Evolutionary conservation across 768 basidiomycete species (phyloP).

Genomic region (Amanita muscaria): DNA sequence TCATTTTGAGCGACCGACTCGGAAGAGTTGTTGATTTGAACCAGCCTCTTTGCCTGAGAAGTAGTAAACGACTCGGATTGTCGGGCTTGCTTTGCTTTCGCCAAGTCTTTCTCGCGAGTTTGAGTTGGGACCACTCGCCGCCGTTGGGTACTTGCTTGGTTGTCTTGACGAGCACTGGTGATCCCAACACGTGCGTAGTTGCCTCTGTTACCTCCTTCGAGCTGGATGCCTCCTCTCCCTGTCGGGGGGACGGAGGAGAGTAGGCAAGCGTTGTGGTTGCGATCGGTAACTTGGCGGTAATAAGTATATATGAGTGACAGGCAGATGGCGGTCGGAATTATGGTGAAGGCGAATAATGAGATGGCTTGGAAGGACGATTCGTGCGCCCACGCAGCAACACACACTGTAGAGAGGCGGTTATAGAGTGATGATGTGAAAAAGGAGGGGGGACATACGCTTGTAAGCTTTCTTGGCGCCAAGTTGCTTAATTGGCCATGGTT

Average conservation of each 20-base stretch:
- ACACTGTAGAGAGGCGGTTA: conserved; percentile 20
- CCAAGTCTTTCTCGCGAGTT: not conserved
- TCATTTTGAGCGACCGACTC: conserved; percentile 1
- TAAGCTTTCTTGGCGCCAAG: conserved; percentile 21
- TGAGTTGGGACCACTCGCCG: not conserved
- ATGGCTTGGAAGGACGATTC: conserved; percentile 29
- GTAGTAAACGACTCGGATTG: conserved; percentile 3
- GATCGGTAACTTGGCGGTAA: conserved; percentile 31
- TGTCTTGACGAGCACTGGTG: not conserved
- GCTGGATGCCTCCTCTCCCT: conserved; percentile 4
- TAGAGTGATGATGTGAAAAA: not conserved
- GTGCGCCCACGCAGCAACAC: conserved; percentile 29
- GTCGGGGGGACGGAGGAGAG: conserved; percentile 10
- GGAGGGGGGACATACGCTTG: conserved; percentile 22
- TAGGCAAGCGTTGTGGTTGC: conserved; percentile 28
- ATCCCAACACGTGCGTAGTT: not conserved
- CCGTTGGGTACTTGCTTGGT: not conserved
- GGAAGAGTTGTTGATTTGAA: not conserved
- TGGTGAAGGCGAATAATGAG: conserved; percentile 28
- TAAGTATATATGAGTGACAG: conserved; percentile 31
- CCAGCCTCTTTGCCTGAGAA: not conserved
- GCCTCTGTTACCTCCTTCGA: conserved; percentile 6
- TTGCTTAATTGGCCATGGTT: conserved; percentile 22
- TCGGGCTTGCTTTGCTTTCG: not conserved
- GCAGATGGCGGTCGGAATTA: conserved; percentile 27